A percentile compares a stretch with the other conserved stretches of the same genome.
phyloP scores from a whole-genome alignment of 148 eudicot species.

The Arbutus unedo region DNA sequence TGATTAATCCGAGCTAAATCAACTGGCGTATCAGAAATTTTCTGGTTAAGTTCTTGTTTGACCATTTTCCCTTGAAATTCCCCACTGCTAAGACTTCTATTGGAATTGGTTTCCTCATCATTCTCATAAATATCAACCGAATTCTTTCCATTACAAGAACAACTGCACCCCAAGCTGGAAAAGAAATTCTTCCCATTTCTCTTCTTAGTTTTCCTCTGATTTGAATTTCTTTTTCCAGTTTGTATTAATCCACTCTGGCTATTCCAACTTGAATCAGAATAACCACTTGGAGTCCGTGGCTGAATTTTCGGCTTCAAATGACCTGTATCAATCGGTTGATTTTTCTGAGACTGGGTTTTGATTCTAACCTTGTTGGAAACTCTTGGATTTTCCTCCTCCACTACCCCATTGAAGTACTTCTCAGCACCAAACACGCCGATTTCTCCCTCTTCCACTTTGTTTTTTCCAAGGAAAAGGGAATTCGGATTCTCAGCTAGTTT shows the following conservation, averaged over 20 bases:
- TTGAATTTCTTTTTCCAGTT: conserved; percentile 20
- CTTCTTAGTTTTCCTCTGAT: conserved; percentile 27
- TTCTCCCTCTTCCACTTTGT: conserved; percentile 43
- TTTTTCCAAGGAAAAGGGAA: conserved; percentile 17
- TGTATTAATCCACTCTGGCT: conserved; percentile 54
- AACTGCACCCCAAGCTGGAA: conserved; percentile 39
- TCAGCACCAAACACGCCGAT: conserved; percentile 69
- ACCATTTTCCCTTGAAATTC: conserved; percentile 2
- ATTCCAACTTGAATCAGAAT: conserved; percentile 62
- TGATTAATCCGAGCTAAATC: conserved; percentile 14
- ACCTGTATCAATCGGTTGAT: conserved; percentile 11
- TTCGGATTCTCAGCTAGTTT: conserved; percentile 27
- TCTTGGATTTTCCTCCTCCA: conserved; percentile 23
- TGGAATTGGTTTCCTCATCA: conserved; percentile 21
- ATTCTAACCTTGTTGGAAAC: neutral
- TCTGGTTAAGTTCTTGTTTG: conserved; percentile 11
- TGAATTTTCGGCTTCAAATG: conserved; percentile 16
- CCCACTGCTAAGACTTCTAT: neutral
- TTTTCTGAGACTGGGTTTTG: conserved; percentile 17
- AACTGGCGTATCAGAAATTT: neutral
- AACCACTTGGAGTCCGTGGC: conserved; percentile 47
- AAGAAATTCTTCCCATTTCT: conserved; percentile 40
- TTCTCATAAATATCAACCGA: conserved; percentile 32
- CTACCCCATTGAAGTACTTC: conserved; percentile 53
- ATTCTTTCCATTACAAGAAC: conserved; percentile 45